These are phyloP conservation scores for Colletotrichum sansevieriae DNA, from an alignment of 2,329 filamentous ascomycete genomes.

Conservation along the genomic window DNA sequence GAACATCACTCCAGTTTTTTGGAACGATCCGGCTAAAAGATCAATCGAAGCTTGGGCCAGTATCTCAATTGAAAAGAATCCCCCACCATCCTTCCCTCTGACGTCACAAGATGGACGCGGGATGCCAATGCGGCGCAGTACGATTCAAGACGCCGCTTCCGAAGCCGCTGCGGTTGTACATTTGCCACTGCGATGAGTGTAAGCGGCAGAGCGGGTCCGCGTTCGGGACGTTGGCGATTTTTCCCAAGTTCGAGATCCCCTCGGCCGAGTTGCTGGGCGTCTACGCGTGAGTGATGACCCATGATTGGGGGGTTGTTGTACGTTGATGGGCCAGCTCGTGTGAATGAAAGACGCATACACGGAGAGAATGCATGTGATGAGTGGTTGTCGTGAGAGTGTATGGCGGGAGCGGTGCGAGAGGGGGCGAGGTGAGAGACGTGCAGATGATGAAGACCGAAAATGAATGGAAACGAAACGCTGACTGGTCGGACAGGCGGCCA, in stretches of 20 bases:
- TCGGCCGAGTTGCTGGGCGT: slow-evolving; percentile 62
- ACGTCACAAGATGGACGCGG: slow-evolving; percentile 63
- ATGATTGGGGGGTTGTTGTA: neutral
- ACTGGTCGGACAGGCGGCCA: slow-evolving; percentile 59
- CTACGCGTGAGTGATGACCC: slow-evolving; percentile 64
- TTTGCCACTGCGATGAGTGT: slow-evolving; percentile 79
- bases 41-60: neutral
- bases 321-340: too few species aligned
- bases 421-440: slow-evolving; percentile 8
- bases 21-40: neutral
- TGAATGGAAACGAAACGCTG: slow-evolving; percentile 9
- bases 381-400: neutral
- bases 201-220: slow-evolving; percentile 74
- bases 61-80: neutral
- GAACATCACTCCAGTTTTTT: neutral
- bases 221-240: slow-evolving; percentile 78
- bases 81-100: slow-evolving; percentile 15
- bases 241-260: slow-evolving; percentile 73
- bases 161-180: slow-evolving; percentile 74
- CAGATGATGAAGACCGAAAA: neutral
- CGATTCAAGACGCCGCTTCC: slow-evolving; percentile 71
- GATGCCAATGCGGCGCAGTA: slow-evolving; percentile 75
- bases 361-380: neutral
- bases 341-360: too few species aligned
- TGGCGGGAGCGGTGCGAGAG: neutral